These are phyloP conservation scores for rapeseed (Brassica napus) DNA, from an alignment of 345 rosid species.

Conservation along the genomic window DNA sequence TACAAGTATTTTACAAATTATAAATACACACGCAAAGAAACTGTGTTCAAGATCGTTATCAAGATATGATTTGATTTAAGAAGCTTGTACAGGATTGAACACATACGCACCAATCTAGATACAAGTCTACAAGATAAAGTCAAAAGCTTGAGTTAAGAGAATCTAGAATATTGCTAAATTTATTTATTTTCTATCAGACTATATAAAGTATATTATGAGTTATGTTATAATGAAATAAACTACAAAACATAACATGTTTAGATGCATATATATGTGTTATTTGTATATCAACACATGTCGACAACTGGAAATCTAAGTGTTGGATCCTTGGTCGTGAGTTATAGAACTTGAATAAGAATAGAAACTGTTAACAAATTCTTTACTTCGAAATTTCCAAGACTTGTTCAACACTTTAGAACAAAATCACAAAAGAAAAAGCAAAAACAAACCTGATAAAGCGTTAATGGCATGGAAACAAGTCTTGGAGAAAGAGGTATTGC, in stretches of 20 bases:
- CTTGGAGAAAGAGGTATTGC: slow-evolving; percentile 50
- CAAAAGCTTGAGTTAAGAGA: slow-evolving; percentile 13
- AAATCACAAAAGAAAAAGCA: neutral
- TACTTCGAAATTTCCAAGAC: neutral
- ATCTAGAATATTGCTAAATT: too few relatives aligned
- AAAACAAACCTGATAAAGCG: slow-evolving; percentile 62
- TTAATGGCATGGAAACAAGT: slow-evolving; percentile 66
- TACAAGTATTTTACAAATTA: too few relatives aligned
- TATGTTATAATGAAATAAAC: too few relatives aligned
- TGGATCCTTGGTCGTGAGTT: slow-evolving; percentile 9
- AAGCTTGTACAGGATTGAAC: slow-evolving; percentile 3
- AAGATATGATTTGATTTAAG: neutral
- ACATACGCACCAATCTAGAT: slow-evolving; percentile 2
- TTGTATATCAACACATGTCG: neutral
- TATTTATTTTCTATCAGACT: too few relatives aligned
- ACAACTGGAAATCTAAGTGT: slow-evolving; percentile 22
- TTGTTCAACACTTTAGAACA: too few relatives aligned
- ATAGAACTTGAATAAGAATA: slow-evolving; percentile 15
- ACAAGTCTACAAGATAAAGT: slow-evolving; percentile 7
- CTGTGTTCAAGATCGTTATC: neutral
- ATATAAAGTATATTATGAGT: too few relatives aligned
- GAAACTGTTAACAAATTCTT: too few relatives aligned
- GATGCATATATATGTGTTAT: too few relatives aligned
- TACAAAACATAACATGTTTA: neutral
- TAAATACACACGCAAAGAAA: neutral